These are phyloP conservation scores for Aspergillus aculeatus DNA, from an alignment of 2,329 filamentous ascomycete genomes.

Conservation along the genomic window DNA sequence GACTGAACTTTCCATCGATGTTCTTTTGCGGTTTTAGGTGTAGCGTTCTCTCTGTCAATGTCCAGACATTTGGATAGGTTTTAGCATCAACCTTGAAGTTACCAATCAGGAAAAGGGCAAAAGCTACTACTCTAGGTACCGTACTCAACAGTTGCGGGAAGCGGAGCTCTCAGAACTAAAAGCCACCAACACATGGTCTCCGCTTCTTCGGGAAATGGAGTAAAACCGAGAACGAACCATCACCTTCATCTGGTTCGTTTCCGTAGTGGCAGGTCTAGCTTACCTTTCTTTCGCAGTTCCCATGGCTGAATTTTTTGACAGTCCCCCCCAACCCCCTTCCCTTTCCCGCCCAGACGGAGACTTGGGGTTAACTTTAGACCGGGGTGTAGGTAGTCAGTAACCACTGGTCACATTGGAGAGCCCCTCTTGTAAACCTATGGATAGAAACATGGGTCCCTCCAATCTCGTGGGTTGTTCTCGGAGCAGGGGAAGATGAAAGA, in stretches of 20 bases:
- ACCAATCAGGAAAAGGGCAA: neutral
- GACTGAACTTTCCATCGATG: conserved; percentile 7
- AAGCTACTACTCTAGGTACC: neutral
- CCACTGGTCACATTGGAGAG: too few species aligned
- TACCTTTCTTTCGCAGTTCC: neutral
- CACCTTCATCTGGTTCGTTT: neutral
- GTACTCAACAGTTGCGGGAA: neutral
- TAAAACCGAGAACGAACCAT: too few species aligned
- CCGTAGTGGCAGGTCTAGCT: neutral
- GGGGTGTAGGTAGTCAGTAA: too few species aligned
- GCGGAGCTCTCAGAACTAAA: neutral
- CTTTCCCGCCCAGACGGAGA: too few species aligned
- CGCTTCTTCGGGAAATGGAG: neutral
- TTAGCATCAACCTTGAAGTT: neutral
- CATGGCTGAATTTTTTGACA: conserved; percentile 2
- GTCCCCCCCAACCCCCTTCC: neutral
- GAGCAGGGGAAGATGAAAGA: neutral
- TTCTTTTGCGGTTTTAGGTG: conserved; percentile 18
- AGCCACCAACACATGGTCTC: neutral
- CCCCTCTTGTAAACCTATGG: too few species aligned
- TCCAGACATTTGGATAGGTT: neutral
- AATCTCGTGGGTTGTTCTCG: neutral
- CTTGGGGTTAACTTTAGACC: too few species aligned
- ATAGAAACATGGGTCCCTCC: too few species aligned
- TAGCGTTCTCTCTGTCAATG: conserved; percentile 1